Conservation (phyloP, 441 rosid species). For the Kokia cookei region DNA sequence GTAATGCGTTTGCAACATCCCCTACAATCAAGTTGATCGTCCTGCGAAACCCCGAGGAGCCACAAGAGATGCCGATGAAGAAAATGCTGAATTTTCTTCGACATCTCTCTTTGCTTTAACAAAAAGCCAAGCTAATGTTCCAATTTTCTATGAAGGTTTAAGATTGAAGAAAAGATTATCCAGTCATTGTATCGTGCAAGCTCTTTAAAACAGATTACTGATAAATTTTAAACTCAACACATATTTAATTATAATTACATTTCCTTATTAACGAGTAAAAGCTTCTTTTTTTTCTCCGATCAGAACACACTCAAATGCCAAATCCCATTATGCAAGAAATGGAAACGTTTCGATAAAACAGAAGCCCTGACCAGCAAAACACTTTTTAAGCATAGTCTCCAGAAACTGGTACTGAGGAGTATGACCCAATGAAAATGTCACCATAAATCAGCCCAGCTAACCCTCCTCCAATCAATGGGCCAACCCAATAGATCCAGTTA, state of each 20-base stretch:
- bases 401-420: constrained; percentile 19
- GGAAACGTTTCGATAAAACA: not conserved
- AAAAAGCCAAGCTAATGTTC: not conserved
- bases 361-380: not conserved
- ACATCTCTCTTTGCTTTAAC: not conserved
- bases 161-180: not conserved
- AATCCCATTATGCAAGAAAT: not conserved
- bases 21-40: not conserved
- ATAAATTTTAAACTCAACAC: not conserved
- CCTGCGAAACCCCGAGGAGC: not conserved
- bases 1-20: not conserved
- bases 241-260: constrained; percentile 7
- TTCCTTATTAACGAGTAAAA: constrained; percentile 4
- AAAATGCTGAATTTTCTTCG: not conserved
- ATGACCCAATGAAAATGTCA: constrained; percentile 57
- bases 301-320: not conserved
- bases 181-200: too few species aligned
- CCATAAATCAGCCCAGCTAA: constrained; percentile 75
- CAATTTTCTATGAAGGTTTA: not conserved
- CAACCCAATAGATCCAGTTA: constrained; percentile 80
- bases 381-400: constrained; percentile 22
- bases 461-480: constrained; percentile 79
- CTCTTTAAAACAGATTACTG: too few species aligned
- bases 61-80: not conserved
- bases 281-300: too few species aligned